A percentile compares a stretch with the other conserved stretches of the same genome.
These are phyloP conservation scores for Phytophthora cactorum DNA, from an alignment of 352 stramenopile genomes.

Conservation along the genomic window DNA sequence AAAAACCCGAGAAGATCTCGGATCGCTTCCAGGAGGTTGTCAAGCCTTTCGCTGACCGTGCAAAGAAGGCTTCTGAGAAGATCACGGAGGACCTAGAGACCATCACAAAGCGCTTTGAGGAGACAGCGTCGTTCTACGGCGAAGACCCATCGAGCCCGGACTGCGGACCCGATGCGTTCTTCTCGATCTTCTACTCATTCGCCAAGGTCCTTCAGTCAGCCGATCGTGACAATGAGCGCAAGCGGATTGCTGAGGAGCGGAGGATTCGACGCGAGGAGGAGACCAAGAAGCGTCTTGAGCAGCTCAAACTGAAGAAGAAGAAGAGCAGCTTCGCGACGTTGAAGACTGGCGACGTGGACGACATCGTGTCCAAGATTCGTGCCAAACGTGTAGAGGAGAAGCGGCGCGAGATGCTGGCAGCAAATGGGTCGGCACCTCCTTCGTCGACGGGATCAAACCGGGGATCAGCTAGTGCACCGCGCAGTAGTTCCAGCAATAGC, in stretches of 20 bases:
- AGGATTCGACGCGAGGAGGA: slow-evolving; percentile 78
- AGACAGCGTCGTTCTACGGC: slow-evolving; percentile 74
- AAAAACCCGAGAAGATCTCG: slow-evolving; percentile 46
- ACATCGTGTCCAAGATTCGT: slow-evolving; percentile 86
- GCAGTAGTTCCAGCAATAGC: slow-evolving; percentile 18
- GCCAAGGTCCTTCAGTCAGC: slow-evolving; percentile 82
- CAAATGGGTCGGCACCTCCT: slow-evolving; percentile 32
- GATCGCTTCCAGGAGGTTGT: slow-evolving; percentile 84
- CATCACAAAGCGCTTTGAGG: slow-evolving; percentile 72
- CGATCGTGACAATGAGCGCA: slow-evolving; percentile 85
- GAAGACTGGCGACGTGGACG: slow-evolving; percentile 82
- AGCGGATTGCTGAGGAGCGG: slow-evolving; percentile 82
- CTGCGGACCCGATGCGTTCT: slow-evolving; percentile 78
- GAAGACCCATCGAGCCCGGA: slow-evolving; percentile 78
- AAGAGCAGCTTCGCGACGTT: slow-evolving; percentile 68
- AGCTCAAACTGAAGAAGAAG: slow-evolving; percentile 85
- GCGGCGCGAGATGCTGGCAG: slow-evolving; percentile 60
- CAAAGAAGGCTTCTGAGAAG: slow-evolving; percentile 64
- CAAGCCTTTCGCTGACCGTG: slow-evolving; percentile 73
- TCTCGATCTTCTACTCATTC: slow-evolving; percentile 89
- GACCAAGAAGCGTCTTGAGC: slow-evolving; percentile 80
- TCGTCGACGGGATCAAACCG: slow-evolving; percentile 34
- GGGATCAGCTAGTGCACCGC: slow-evolving; percentile 19
- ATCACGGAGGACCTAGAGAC: slow-evolving; percentile 59
- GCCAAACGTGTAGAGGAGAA: slow-evolving; percentile 83